Base-by-base conservation (phyloP, 805 yeast genomes). In the Candida morakotiae region DNA sequence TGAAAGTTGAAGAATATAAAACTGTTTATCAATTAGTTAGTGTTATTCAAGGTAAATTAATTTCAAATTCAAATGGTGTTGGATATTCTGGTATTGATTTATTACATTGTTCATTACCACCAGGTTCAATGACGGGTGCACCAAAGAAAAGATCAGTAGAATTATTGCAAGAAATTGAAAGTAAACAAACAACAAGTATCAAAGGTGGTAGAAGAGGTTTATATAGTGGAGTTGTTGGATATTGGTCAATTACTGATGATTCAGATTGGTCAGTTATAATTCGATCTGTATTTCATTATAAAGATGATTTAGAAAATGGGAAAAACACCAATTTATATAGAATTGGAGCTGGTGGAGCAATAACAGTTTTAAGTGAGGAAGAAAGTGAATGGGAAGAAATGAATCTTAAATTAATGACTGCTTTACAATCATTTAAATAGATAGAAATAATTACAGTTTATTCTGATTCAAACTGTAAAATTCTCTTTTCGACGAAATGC, bases 61-160 rank as follows among this genome's bases (percentile, higher is more conserved):
- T 49, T 10, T 9, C 23, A 21, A 21, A 21, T 21, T 7, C 6
- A 26, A 19, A 9, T 4, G 46, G 42, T 13, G 31, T 41, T 9
- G 62, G 47, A 20, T 79, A 72, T 46, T 64, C 71, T 9, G 98
- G 98, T 0, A 64, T 89, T 17, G 98, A 93, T 55, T 65, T 91
- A 2, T 68, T 93, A 9, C 73, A 78, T 15, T 77, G 77, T 41
- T 79, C 96, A 0, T 64, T 94, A 24, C 98, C 99, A 2, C 96
- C 99, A 0, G 99, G 99, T 0, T 91, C 98, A 1, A 93, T 93
- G 99, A 93, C 99, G 0, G 99, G 99, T 2, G 99, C 99, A 0
- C 99, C 99, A 2, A 93, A 93, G 63, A 84, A 82, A 49, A 73
- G 96, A 41, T 87, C 96, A 0, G 95, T 93, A 5, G 93, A 91